A percentile compares a stretch with the other conserved stretches of the same genome.
Evolutionary conservation across 169 alveolate species (phyloP).

Genomic region (Eimeria acervulina): DNA sequence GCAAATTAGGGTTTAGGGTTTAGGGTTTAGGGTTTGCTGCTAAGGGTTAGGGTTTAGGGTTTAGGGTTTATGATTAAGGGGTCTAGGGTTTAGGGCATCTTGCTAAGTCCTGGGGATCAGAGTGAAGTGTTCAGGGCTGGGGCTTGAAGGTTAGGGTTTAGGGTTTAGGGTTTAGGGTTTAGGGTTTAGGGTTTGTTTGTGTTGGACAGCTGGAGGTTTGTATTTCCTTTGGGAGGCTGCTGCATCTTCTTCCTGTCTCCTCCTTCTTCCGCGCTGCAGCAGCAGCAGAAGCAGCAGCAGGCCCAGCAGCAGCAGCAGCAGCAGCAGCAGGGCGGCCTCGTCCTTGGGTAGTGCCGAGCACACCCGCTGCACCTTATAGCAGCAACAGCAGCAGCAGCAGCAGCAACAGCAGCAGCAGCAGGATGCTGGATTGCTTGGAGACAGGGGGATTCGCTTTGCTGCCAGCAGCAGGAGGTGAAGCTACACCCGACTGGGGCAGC

Average conservation of each 20-base stretch:
- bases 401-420: slow-evolving; percentile 56
- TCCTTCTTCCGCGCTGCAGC: slow-evolving; percentile 16
- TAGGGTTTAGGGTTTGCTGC: neutral
- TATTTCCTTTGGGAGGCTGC: slow-evolving; percentile 19
- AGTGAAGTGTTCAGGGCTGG: neutral
- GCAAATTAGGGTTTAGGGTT: neutral
- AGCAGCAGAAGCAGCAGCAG: neutral
- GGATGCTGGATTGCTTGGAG: slow-evolving; percentile 5
- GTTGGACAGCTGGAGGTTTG: slow-evolving; percentile 17
- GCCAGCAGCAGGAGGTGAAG: slow-evolving; percentile 43
- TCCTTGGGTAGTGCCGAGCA: neutral
- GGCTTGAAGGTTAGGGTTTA: too few relatives aligned
- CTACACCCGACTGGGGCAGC: slow-evolving; percentile 44
- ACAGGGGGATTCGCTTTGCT: slow-evolving; percentile 38
- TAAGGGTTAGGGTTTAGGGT: too few relatives aligned
- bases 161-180: too few relatives aligned
- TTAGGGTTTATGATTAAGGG: neutral
- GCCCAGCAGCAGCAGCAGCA: neutral
- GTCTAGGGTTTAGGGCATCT: too few relatives aligned
- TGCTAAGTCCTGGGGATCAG: too few relatives aligned
- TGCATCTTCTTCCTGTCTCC: slow-evolving; percentile 11
- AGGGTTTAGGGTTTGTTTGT: too few relatives aligned
- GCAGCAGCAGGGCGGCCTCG: slow-evolving; percentile 13
- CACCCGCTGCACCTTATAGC: neutral
- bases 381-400: too few relatives aligned